phyloP scores from a whole-genome alignment of 2,329 filamentous ascomycete species.

The Dothideomycetes sp. region DNA sequence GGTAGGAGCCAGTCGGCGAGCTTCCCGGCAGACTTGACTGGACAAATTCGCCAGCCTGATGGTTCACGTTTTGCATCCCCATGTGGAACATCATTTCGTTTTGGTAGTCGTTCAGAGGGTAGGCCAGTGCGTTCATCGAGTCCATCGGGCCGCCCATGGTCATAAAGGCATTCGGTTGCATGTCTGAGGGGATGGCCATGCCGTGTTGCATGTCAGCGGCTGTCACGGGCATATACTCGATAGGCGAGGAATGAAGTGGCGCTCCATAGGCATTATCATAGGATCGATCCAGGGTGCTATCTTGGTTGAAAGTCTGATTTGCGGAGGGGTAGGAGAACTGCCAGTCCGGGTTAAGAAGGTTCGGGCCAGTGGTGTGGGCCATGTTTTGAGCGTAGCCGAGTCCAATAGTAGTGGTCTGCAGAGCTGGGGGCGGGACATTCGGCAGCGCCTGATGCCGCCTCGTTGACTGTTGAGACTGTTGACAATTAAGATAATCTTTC shows the following conservation, averaged over 20 bases:
- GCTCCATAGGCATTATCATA: constrained; percentile 28
- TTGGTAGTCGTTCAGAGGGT: constrained; percentile 57
- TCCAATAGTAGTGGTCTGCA: constrained; percentile 20
- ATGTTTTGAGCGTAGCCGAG: constrained; percentile 19
- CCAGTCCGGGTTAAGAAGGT: constrained; percentile 28
- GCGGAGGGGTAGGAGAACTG: constrained; percentile 25
- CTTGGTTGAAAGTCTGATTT: constrained; percentile 20
- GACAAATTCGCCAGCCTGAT: constrained; percentile 10
- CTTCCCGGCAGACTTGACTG: constrained; percentile 37
- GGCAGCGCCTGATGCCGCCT: background rate
- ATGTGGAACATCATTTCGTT: constrained; percentile 46
- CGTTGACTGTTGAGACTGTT: too few species aligned
- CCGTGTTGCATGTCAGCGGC: constrained; percentile 20
- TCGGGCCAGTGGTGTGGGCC: constrained; percentile 11
- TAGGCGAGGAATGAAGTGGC: constrained; percentile 33
- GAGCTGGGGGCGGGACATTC: constrained; percentile 1
- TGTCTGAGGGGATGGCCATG: constrained; percentile 27
- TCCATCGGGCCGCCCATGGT: constrained; percentile 31
- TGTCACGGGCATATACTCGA: constrained; percentile 35
- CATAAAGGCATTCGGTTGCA: constrained; percentile 29
- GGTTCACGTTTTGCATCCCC: constrained; percentile 35
- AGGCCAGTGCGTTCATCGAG: constrained; percentile 30
- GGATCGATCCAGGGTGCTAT: constrained; percentile 23
- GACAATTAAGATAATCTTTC: too few species aligned
- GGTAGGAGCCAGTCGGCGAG: constrained; percentile 67